Evolutionary conservation across 2,329 filamentous ascomycete species (phyloP).

Genomic region (Shiraia bambusicola): DNA sequence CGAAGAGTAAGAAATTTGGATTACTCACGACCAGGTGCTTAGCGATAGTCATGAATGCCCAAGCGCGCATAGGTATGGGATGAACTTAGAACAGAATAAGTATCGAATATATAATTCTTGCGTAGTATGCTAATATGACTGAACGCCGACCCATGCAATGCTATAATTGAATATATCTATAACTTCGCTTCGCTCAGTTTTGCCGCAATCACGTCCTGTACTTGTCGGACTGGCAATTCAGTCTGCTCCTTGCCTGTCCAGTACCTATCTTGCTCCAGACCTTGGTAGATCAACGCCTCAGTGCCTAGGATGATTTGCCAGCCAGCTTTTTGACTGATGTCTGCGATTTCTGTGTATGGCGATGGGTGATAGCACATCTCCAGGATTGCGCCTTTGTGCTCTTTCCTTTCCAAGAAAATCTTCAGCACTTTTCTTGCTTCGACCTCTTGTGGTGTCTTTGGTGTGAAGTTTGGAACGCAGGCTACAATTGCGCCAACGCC

Average conservation of each 20-base stretch:
- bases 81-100: not conserved
- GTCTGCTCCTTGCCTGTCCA: conserved; percentile 66
- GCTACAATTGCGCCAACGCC: conserved; percentile 68
- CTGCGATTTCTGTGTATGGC: conserved; percentile 64
- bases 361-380: conserved; percentile 84
- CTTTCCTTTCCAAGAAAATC: conserved; percentile 48
- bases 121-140: conserved; percentile 2
- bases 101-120: not conserved
- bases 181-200: conserved; percentile 31
- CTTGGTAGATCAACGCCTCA: conserved; percentile 76
- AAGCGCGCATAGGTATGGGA: no score
- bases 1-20: conserved; percentile 65
- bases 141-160: conserved; percentile 1
- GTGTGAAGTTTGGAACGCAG: conserved; percentile 76
- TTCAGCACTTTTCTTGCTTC: conserved; percentile 60
- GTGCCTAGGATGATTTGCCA: conserved; percentile 77
- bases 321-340: conserved; percentile 60
- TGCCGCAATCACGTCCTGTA: conserved; percentile 56
- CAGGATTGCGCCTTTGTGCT: conserved; percentile 66
- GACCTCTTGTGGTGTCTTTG: conserved; percentile 63
- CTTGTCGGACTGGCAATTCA: conserved; percentile 61
- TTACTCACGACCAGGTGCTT: conserved; percentile 64
- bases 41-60: no score
- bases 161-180: conserved; percentile 7
- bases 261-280: conserved; percentile 62